phyloP scores from a whole-genome alignment of 768 basidiomycete genomes.

The Macrocybe gigantea region DNA sequence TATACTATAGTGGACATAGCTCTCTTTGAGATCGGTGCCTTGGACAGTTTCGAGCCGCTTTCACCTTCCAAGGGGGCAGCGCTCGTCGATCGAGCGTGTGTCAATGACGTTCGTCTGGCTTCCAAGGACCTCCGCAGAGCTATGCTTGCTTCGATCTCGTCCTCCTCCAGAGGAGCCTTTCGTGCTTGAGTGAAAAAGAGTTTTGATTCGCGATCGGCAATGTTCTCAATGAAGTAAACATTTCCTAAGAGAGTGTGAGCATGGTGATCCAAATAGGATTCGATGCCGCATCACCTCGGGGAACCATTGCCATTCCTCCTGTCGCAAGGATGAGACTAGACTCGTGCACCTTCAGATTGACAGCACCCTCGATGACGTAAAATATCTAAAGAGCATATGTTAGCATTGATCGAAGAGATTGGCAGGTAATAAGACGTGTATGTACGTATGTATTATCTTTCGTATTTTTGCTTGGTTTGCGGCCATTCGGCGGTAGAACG shows the following conservation, averaged over 20 bases:
- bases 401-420: background rate
- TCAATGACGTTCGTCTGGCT: no score
- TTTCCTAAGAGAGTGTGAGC: slow-evolving; percentile 52
- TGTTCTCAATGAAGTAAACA: slow-evolving; percentile 87
- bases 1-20: slow-evolving; percentile 5
- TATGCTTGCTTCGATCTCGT: slow-evolving; percentile 1
- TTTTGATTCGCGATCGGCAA: slow-evolving; percentile 69
- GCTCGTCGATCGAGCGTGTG: slow-evolving; percentile 7
- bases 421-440: slow-evolving; percentile 4
- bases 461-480: slow-evolving; percentile 82
- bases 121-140: no score
- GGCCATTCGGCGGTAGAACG: slow-evolving; percentile 68
- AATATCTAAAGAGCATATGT: slow-evolving; percentile 29
- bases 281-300: slow-evolving; percentile 54
- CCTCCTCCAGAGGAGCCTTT: slow-evolving; percentile 23
- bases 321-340: slow-evolving; percentile 71
- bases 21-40: slow-evolving; percentile 6
- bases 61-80: slow-evolving; percentile 5
- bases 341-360: slow-evolving; percentile 79
- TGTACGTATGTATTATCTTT: slow-evolving; percentile 92
- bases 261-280: background rate
- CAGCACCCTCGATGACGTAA: slow-evolving; percentile 80
- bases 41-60: slow-evolving; percentile 2
- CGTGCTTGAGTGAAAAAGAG: slow-evolving; percentile 92
- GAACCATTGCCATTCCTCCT: slow-evolving; percentile 86